Base-by-base conservation (phyloP, 768 basidiomycete species). In the Phallus indusiatus region DNA sequence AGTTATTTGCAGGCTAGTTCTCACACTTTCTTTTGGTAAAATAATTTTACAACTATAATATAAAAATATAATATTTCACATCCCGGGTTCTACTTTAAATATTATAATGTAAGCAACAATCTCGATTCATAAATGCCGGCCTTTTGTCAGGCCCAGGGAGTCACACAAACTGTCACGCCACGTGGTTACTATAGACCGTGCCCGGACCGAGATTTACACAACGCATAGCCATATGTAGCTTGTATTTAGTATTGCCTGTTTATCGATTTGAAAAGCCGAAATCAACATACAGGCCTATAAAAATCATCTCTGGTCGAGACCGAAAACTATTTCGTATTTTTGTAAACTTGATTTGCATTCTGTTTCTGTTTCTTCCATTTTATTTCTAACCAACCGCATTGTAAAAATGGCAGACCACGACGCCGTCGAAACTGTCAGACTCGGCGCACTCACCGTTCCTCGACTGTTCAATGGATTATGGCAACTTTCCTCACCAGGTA, bases 391-490 rank as follows among this genome's bases (percentile, higher is more conserved):
- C 28, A 28, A 28, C 28, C 28, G 7, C 7, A 28, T 28, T 28
- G 28, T 28, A 28, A 28, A 28, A 28, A 42, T 42, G 42, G 42
- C 42, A 42, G 42, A 42, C n/a, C 42, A 51, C 21, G 52, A 59
- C 55, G 18, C 22, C 24, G 62, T 64, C 48, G 81, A 85, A 69
- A 78, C 76, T 0, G 81, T 81, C 63, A 69, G 67, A 20, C 75
- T 87, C 21, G 86, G 86, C 16, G 78, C 80, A 5, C 78, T 81
- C 64, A 65, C 66, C 21, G 77, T 76, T 18, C 83, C 88, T 36
- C 81, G 88, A 56, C 67, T 90, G 56, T 88, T 86, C 84, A 80
- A 78, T 7, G 88, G 88, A 10, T 78, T 92, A 2, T 92, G 90
- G 90, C 90, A 92, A 62, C 79, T 92, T 37, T 90, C 90, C 11